A percentile compares a stretch with the other conserved stretches of the same genome.
These are phyloP conservation scores for Acacia melanoxylon DNA, from an alignment of 306 rosid species.

Conservation along the genomic window DNA sequence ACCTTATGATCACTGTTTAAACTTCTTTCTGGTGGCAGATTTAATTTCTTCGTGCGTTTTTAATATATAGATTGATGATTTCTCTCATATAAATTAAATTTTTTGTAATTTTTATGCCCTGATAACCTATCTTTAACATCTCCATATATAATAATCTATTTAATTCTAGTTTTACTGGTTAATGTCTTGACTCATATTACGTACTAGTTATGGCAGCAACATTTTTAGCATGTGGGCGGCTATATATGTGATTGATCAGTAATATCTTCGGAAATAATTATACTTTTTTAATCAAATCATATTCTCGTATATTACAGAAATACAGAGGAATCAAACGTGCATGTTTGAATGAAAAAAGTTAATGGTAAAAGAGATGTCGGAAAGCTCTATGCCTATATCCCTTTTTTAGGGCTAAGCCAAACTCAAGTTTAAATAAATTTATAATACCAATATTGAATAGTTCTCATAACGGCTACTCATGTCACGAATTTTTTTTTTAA, in stretches of 20 bases:
- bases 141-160: background rate
- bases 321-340: background rate
- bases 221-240: background rate
- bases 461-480: background rate
- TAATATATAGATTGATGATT: background rate
- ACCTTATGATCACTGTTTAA: slow-evolving; percentile 24
- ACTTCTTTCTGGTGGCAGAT: slow-evolving; percentile 43
- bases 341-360: background rate
- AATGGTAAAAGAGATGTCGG: background rate
- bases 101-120: background rate
- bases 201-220: background rate
- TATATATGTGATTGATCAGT: background rate
- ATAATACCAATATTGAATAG: background rate
- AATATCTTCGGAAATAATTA: background rate
- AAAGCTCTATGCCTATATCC: background rate
- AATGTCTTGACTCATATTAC: background rate
- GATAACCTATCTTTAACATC: background rate
- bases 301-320: background rate
- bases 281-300: background rate
- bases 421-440: background rate
- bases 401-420: background rate
- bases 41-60: slow-evolving; percentile 29
- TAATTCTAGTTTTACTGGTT: background rate
- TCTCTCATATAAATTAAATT: background rate
- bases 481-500: too few relatives aligned